Base-by-base conservation (phyloP, 169 alveolate genomes). In the Eimeria tenella region DNA sequence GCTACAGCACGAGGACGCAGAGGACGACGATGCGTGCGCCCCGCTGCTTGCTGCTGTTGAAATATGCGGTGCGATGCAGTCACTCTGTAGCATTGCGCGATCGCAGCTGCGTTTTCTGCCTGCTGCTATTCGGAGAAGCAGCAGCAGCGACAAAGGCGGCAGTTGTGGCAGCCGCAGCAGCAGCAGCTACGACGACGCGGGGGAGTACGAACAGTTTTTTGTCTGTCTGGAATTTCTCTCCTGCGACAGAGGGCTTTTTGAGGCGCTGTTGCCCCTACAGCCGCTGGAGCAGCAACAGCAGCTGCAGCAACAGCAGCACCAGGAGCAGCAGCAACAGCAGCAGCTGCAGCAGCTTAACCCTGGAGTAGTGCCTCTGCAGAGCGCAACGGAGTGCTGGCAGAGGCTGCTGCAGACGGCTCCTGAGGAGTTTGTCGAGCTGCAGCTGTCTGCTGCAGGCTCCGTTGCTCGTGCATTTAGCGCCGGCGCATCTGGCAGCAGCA, bases 11-110 rank as follows among this genome's bases (percentile, higher is more conserved):
- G 94, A 79, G 63, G 94, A 90, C 70, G 70, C 65, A 4, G 94
- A 90, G 53, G 94, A 90, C 42, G 75, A 71, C 60, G 90, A 73
- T 53, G 90, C 90, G 23, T 90, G 68, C 86, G 73, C 86, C 21
- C 88, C 88, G 71, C 68, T 63, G 50, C 90, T 90, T 55, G 94
- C 94, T n/a, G 94, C 94, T 5, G 86, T 79, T 10, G 94, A 90
- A 49, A 73, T 90, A 0, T 90, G 94, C 68, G 94, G 94, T 83
- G 94, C 94, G n/a, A 62, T 90, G 79, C 83, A 58, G 71, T 75
- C 94, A 0, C 71, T 90, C 65, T 79, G 86, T 63, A 10, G 94
- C 86, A 90, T 90, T 6, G 89, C 62, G 9, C 58, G 49, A 1
- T 49, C 94, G 56, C 94, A 90, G 90, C 74, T 90, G 75, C 94